Percentiles rank a stretch among this genome's conserved stretches.
These are phyloP conservation scores for Torrubiella hemipterigena DNA, from an alignment of 2,329 filamentous ascomycete genomes.

Conservation along the genomic window DNA sequence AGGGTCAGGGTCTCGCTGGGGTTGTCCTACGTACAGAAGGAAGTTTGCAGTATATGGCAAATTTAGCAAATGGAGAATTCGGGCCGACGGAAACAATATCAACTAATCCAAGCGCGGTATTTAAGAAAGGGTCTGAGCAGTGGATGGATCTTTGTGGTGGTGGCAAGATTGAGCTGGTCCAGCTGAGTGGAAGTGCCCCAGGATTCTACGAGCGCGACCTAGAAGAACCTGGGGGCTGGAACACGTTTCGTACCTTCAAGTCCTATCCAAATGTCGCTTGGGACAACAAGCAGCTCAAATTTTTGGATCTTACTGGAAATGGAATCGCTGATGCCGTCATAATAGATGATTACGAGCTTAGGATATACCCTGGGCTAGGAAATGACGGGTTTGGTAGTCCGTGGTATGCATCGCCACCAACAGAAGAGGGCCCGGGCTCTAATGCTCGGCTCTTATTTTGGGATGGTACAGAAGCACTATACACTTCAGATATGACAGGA, in stretches of 20 bases:
- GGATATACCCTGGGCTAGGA: conserved; percentile 8
- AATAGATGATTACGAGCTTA: conserved; percentile 3
- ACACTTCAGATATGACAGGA: conserved; percentile 14
- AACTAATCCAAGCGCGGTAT: neutral
- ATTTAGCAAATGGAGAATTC: conserved; percentile 2
- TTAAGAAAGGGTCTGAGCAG: neutral
- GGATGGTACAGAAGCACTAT: conserved; percentile 7
- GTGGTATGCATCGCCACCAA: neutral
- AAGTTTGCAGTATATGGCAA: neutral
- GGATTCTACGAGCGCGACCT: conserved; percentile 3
- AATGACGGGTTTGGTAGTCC: conserved; percentile 2
- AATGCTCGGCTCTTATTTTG: conserved; percentile 4
- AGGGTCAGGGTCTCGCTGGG: conserved; percentile 4
- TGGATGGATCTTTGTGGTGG: conserved; percentile 6
- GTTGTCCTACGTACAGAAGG: conserved; percentile 1
- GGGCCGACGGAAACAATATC: neutral
- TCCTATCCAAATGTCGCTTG: conserved; percentile 2
- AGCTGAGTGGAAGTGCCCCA: neutral
- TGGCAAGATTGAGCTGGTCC: conserved; percentile 3
- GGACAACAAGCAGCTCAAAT: conserved; percentile 1
- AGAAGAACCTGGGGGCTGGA: conserved; percentile 2
- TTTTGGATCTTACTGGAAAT: conserved; percentile 9
- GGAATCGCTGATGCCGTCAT: conserved; percentile 11
- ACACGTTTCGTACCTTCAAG: conserved; percentile 1
- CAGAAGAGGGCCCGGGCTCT: neutral